Conservation (phyloP, 169 alveolate genomes). For the Plasmodium chabaudi region DNA sequence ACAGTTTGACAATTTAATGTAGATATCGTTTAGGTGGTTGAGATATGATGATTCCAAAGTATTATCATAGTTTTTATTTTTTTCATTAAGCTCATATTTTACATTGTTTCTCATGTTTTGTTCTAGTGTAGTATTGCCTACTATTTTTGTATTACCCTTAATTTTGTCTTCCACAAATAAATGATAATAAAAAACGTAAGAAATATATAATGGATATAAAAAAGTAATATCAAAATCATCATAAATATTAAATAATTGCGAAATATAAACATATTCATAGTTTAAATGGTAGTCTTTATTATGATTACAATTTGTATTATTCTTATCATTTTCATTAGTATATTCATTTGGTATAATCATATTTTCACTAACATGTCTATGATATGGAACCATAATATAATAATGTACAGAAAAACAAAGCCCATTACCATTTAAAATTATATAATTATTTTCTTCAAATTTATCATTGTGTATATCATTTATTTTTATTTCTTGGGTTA, state of each 20-base stretch:
- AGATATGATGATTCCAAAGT: conserved; percentile 34
- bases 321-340: background rate
- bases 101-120: background rate
- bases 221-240: conserved; percentile 64
- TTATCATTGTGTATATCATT: conserved; percentile 5
- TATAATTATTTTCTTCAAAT: conserved; percentile 24
- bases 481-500: conserved; percentile 75
- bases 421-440: conserved; percentile 69
- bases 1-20: conserved; percentile 45
- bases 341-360: background rate
- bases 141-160: background rate
- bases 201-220: conserved; percentile 63
- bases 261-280: conserved; percentile 65
- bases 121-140: background rate
- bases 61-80: conserved; percentile 19
- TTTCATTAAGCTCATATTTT: background rate
- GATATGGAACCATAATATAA: conserved; percentile 64
- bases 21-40: conserved; percentile 54
- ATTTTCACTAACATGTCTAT: conserved; percentile 36
- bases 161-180: conserved; percentile 42
- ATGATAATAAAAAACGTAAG: conserved; percentile 72
- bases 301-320: background rate
- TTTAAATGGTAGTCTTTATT: conserved; percentile 27
- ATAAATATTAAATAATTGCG: conserved; percentile 75
- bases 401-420: conserved; percentile 70